Evolutionary conservation across 2,329 filamentous ascomycete genomes (phyloP).

Genomic region (Aspergillus transmontanensis): DNA sequence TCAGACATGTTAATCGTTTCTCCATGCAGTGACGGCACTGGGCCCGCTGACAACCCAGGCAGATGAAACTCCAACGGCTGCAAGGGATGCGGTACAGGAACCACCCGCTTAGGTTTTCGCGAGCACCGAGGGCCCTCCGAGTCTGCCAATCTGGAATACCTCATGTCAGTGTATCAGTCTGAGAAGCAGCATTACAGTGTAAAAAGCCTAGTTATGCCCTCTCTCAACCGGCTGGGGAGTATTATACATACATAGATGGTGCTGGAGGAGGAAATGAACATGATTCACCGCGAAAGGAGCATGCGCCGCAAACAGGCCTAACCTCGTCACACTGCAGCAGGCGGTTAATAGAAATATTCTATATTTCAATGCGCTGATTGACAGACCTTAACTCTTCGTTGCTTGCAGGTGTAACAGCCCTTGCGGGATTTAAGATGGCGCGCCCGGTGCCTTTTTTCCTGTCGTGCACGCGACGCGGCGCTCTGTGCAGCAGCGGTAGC

Average conservation of each 20-base stretch:
- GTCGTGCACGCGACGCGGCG: no score
- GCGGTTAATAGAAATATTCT: not conserved
- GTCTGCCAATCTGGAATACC: not conserved
- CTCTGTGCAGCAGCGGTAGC: no score
- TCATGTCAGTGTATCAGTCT: no score
- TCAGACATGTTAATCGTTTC: constrained; percentile 22
- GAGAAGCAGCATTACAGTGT: no score
- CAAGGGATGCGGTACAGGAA: not conserved
- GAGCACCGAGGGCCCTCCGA: no score
- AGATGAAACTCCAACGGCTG: constrained; percentile 18
- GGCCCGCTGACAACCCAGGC: not conserved
- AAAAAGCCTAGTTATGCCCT: no score
- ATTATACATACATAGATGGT: not conserved
- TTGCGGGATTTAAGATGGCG: constrained; percentile 27
- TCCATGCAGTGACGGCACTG: not conserved
- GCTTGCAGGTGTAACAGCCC: constrained; percentile 29
- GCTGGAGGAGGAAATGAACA: constrained; percentile 17
- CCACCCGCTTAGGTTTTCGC: no score
- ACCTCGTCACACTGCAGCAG: constrained; percentile 27
- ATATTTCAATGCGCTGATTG: not conserved
- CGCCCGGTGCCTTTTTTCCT: not conserved
- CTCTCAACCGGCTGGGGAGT: no score
- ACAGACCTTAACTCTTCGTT: constrained; percentile 27
- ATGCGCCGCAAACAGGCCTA: constrained; percentile 26
- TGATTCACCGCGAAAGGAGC: constrained; percentile 16